Conservation (phyloP, 2,329 filamentous ascomycete species). For the Colletotrichum magnum region DNA sequence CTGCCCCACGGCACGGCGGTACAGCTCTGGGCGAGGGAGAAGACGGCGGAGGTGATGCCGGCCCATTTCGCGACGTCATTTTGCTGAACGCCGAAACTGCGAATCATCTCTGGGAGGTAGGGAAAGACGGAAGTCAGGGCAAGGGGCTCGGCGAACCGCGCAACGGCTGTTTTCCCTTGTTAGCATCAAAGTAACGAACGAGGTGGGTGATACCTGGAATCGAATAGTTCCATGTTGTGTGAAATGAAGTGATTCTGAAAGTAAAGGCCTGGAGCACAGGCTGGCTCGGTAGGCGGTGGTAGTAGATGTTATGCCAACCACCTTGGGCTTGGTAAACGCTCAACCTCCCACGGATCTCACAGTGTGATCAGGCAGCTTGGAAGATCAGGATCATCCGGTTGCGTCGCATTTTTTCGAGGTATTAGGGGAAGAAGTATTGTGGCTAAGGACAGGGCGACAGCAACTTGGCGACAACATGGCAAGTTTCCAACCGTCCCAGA, state of each 20-base stretch:
- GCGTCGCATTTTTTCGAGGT: conserved; percentile 34
- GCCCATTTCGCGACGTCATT: conserved; percentile 85
- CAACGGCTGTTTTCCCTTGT: conserved; percentile 72
- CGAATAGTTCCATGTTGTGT: not conserved
- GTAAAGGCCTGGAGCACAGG: not conserved
- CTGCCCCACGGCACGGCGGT: conserved; percentile 84
- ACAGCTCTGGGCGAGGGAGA: conserved; percentile 79
- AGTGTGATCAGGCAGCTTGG: conserved; percentile 36
- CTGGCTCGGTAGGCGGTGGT: not conserved
- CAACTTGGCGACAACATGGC: conserved; percentile 21
- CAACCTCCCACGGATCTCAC: conserved; percentile 28
- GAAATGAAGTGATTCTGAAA: not conserved
- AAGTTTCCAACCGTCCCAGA: conserved; percentile 10
- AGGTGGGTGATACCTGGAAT: conserved; percentile 4
- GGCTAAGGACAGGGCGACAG: conserved; percentile 30
- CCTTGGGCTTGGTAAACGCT: conserved; percentile 21
- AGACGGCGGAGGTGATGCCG: conserved; percentile 80
- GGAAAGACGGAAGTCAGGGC: conserved; percentile 81
- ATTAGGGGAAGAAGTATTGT: conserved; percentile 22
- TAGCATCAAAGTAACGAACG: conserved; percentile 13
- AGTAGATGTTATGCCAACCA: conserved; percentile 10
- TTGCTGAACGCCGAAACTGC: conserved; percentile 79
- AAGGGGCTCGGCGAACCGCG: conserved; percentile 82
- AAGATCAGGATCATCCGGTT: conserved; percentile 35
- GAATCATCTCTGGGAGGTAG: conserved; percentile 84